Evolutionary conservation across 2,329 filamentous ascomycete species (phyloP), one percentile per base, ranked within the genome.

Genomic region (Beauveria sp.): DNA sequence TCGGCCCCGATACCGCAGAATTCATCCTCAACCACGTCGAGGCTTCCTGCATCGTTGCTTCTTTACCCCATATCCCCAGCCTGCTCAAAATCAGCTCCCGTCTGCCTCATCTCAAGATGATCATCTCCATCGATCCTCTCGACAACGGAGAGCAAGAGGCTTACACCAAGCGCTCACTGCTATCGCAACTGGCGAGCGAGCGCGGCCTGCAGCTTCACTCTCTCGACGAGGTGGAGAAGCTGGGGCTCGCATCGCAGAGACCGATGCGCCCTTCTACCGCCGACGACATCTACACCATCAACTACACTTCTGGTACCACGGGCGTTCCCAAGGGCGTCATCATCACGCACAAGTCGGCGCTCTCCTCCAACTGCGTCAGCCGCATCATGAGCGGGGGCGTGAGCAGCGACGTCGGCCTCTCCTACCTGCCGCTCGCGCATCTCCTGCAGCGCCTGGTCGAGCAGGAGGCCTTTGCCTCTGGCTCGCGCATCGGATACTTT

Each of bases 21-120:
- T 98, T 90, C 77, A 97, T 99, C 75, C 89, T 98, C 78, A 96
- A 96, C 75, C 93, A 98, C 73, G 86, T 91, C 60, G 83, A 87
- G 65, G 79, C 98, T 62, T 75, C 81, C 63, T 90, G 87, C 69
- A 85, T 98, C 45, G 86, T 89, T 65, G 88, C 90, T 63, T 92
- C 90, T 31, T 79, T 97, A 51, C 85, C 86, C 49, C 93, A 96
- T 70, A 87, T 97, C 59, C 87, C 91, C 1, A 84, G 86, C 18
- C 83, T 97, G 60, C 80, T 97, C 65, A 93, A 92, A 79, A 79
- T 97, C 67, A 84, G 83, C 67, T 80, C 89, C n/a, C 83, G 88
- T 58, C 77, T 93, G 63, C 93, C 93, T 1, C 81, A 81, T 7
- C 80, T 99, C 65, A 97, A 96, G 81, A 70, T 96, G 64, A 95